Base-by-base conservation (phyloP, 2,329 filamentous ascomycete genomes). In the Fusarium sp. region DNA sequence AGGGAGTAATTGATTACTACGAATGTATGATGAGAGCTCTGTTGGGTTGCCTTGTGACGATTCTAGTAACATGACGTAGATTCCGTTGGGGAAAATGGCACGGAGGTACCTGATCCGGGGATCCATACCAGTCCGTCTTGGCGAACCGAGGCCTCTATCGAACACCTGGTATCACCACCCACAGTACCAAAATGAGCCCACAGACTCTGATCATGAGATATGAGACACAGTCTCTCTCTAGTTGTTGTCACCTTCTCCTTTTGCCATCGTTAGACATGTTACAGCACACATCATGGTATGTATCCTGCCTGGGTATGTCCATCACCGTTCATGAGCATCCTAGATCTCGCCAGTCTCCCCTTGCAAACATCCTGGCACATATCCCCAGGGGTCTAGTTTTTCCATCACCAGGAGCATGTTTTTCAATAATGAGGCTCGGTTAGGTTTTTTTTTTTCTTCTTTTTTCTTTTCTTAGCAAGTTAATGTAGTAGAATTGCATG, bases 401-500 rank as follows among this genome's bases (percentile, higher is more conserved):
- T 56, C 42, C 45, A 47, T 52, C 66, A 25, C 42, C 46, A 55
- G 50, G 46, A 56, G 43, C 29, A 43, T 29, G 7, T 25, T 47
- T 46, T 42, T 35, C 42, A 27, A 41, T 20, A 25, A 18, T 54
- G 36, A 56, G 47, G 27, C 18, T 50, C 36, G 36, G 52, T 27
- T 40, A 36, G 21, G 11, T 10, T 25, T 25, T 25, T 25, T 17
- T 31, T 43, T 23, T n/a, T 10, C 10, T 25, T 25, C 8, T 17
- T 31, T 43, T 23, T 10, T 25, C 10, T 25, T 25, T 17, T 31
- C 40, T 23, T 63, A 63, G 42, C 49, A 69, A 67, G 50, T 64
- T 67, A 55, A 46, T 68, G 57, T 65, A 65, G 55, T 72, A 70
- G 61, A 76, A 76, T 77, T 78, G 71, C 70, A 77, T 71, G 67